Base-by-base conservation (phyloP, 2,329 filamentous ascomycete species). In the Ophiostoma ips region DNA sequence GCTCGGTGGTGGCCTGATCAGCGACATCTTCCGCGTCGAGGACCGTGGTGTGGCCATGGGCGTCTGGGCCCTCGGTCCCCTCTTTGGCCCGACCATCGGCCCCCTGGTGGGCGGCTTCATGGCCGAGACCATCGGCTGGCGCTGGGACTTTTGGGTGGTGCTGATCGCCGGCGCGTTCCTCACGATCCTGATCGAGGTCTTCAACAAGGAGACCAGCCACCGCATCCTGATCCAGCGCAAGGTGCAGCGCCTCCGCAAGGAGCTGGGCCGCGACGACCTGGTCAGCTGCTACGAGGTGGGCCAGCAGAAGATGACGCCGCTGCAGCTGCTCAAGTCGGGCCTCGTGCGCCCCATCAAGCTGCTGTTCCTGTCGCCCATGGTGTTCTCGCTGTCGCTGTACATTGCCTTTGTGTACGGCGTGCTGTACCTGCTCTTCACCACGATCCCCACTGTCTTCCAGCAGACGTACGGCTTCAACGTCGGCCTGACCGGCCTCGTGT, bases 21-120 rank as follows among this genome's bases (percentile, higher is more conserved):
- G 40, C 2, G 56, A 57, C 33, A 54, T 36, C 53, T 56, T 57
- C 28, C 52, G 43, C 12, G 70, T 72, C 35, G 73, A 79, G 56
- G 69, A 76, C 56, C 69, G 79, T 33, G 79, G 75, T 9, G 62
- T 68, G 2, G 75, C 76, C 37, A 78, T 83, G 73, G 68, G 71
- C 1, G 63, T 62, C 10, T 72, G 45, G 70, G 67, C 0, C 63
- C 64, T 21, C 6, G 56, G 56, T 0, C 53, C 56, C 1, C 59
- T 38, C 4, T 28, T 28, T 8, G 24, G n/a, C 21, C n/a, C 24
- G 41, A 18, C 18, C 10, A 18, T 48, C 58, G 66, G 66, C 0
- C 72, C 72, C 0, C 68, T 68, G 0, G 53, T 69, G 7, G 73
- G 72, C 2, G 73, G 69, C 9, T 76, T 71, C 53, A 61, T 76